Base-by-base conservation (phyloP, 2,329 filamentous ascomycete species). In the Botrytis fabae region DNA sequence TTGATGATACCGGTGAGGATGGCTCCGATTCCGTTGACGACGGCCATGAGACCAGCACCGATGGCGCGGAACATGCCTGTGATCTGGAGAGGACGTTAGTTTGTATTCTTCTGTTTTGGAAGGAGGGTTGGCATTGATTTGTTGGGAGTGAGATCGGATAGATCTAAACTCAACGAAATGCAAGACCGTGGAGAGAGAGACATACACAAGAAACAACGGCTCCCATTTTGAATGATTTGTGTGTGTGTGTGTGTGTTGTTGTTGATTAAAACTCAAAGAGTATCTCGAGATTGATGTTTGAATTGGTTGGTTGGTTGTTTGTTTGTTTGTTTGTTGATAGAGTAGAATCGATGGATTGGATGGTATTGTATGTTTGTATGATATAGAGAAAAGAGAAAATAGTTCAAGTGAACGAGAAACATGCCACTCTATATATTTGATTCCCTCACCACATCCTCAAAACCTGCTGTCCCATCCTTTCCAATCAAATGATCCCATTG, bases 21-120 rank as follows among this genome's bases (percentile, higher is more conserved):
- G n/a, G 73, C 73, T 57, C 79, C 87, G 75, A 89, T 87, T 69
- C 84, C 86, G 76, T 87, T 86, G 75, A 89, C 84, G 75, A 89
- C 83, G 75, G 84, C 84, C 84, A 87, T 81, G 59, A 81, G 76
- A 60, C 78, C 78, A 40, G 77, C 72, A 48, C 80, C 80, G 73
- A 81, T 81, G 69, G 80, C 78, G 54, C 76, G 79, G 77, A 79
- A 81, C 60, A 81, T 63, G 71, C 75, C 74, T 44, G 76, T 74
- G 71, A 81, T 80, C 80, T 81, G 61, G 76, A n/a, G 46, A 35
- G 35, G 7, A 38, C 25, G n/a, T 69, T 32, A 69, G 65, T 38
- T 42, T 57, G 10, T 42, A 18, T 68, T 68, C 38, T 51, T 51
- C 38, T 54, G 59, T 76, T 75, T 22, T 32, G 48, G 25, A 51